Percentiles rank a stretch among this genome's conserved stretches.
phyloP scores from a whole-genome alignment of 345 rosid genomes.

The Jatropha curcas region DNA sequence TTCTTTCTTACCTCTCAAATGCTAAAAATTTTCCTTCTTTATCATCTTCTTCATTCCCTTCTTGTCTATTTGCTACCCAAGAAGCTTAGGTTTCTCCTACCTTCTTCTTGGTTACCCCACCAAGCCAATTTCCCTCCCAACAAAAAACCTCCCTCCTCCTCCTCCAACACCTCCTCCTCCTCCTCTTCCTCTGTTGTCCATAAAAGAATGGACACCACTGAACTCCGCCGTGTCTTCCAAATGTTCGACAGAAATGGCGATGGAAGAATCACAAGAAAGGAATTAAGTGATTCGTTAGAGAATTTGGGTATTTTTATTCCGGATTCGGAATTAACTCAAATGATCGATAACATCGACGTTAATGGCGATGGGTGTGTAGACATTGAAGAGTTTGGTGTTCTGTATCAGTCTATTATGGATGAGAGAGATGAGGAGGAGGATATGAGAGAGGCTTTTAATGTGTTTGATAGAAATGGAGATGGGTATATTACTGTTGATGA shows the following conservation, averaged over 20 bases:
- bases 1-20: slow-evolving; percentile 2
- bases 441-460: slow-evolving; percentile 84
- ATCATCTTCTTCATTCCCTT: slow-evolving; percentile 44
- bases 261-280: slow-evolving; percentile 63
- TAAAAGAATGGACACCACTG: slow-evolving; percentile 48
- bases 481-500: slow-evolving; percentile 86
- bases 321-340: slow-evolving; percentile 49
- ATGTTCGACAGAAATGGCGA: slow-evolving; percentile 84
- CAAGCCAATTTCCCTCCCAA: background rate
- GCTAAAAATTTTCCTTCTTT: slow-evolving; percentile 43
- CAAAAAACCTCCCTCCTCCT: background rate
- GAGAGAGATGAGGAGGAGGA: slow-evolving; percentile 55
- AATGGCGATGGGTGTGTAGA: slow-evolving; percentile 44
- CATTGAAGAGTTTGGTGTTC: slow-evolving; percentile 64
- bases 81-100: slow-evolving; percentile 49
- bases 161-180: background rate
- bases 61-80: slow-evolving; percentile 51
- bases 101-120: slow-evolving; percentile 35
- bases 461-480: slow-evolving; percentile 82
- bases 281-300: slow-evolving; percentile 60
- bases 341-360: slow-evolving; percentile 26
- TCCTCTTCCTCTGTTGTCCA: background rate
- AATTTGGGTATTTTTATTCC: slow-evolving; percentile 72
- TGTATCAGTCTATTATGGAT: slow-evolving; percentile 57
- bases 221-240: slow-evolving; percentile 68